phyloP scores from a whole-genome alignment of 768 basidiomycete genomes.

The Porpolomopsis calyptriformis region DNA sequence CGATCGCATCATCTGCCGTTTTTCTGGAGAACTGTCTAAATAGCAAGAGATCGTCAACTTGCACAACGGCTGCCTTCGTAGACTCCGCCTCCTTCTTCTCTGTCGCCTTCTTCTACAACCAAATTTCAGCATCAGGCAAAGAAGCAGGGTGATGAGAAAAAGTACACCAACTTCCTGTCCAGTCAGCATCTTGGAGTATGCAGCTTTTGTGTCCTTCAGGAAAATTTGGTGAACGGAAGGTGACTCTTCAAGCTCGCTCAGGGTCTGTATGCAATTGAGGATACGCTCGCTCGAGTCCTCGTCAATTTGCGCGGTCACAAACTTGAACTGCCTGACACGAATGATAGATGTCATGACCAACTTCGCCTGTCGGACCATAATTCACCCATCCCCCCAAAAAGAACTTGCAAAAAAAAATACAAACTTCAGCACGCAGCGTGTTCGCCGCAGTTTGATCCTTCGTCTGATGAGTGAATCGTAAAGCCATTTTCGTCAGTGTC shows the following conservation, averaged over 20 bases:
- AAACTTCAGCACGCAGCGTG: conserved; percentile 74
- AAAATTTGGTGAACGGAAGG: conserved; percentile 59
- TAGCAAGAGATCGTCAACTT: conserved; percentile 84
- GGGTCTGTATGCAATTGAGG: conserved; percentile 88
- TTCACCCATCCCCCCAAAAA: too few species aligned
- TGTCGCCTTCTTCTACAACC: conserved; percentile 65
- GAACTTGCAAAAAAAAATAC: too few species aligned
- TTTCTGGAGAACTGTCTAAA: conserved; percentile 98
- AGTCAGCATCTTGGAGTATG: conserved; percentile 91
- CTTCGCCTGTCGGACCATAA: conserved; percentile 55
- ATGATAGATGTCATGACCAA: conserved; percentile 96
- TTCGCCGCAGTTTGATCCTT: conserved; percentile 44
- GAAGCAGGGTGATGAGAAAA: neutral
- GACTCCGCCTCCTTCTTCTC: conserved; percentile 85
- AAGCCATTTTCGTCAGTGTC: conserved; percentile 82
- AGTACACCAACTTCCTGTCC: conserved; percentile 67
- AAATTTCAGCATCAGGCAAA: neutral
- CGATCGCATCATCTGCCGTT: conserved; percentile 65
- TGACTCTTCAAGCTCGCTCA: conserved; percentile 64
- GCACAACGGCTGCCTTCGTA: conserved; percentile 56
- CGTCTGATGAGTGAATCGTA: conserved; percentile 55
- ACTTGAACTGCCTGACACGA: conserved; percentile 95
- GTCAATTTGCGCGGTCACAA: conserved; percentile 89
- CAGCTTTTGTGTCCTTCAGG: conserved; percentile 78
- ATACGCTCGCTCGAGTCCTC: conserved; percentile 96